phyloP scores from a whole-genome alignment of 768 basidiomycete species.

The Boletus reticuloceps region DNA sequence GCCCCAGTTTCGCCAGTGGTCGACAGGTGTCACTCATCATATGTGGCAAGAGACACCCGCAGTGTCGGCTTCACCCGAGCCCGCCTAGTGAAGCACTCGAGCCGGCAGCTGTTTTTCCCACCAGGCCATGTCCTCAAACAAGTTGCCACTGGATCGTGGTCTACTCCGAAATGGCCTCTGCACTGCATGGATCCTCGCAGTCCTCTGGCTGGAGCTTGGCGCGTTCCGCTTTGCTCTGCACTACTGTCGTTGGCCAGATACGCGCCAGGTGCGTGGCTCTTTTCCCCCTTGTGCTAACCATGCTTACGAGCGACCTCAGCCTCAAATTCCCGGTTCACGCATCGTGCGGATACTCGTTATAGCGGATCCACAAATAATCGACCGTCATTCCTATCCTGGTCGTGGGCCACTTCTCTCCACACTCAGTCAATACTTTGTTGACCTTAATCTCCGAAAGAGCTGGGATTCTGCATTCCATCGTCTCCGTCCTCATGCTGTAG shows the following conservation, averaged over 20 bases:
- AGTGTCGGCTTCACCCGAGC: slow-evolving; percentile 9
- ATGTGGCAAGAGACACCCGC: too few species aligned
- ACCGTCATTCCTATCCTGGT: slow-evolving; percentile 69
- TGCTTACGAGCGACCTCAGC: slow-evolving; percentile 8
- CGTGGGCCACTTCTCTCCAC: slow-evolving; percentile 53
- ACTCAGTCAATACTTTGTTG: slow-evolving; percentile 64
- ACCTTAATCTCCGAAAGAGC: slow-evolving; percentile 81
- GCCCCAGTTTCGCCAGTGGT: too few species aligned
- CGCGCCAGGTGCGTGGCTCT: slow-evolving; percentile 25
- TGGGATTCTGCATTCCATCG: slow-evolving; percentile 64
- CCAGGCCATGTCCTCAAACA: slow-evolving; percentile 4
- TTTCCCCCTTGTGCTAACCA: not conserved
- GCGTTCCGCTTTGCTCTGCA: slow-evolving; percentile 48
- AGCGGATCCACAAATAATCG: slow-evolving; percentile 86
- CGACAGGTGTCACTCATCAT: too few species aligned
- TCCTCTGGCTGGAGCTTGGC: slow-evolving; percentile 70
- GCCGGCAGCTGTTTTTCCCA: too few species aligned
- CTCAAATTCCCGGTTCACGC: slow-evolving; percentile 18
- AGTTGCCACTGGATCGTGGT: not conserved
- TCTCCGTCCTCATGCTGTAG: slow-evolving; percentile 63
- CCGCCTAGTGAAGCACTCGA: not conserved
- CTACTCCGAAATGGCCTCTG: slow-evolving; percentile 40
- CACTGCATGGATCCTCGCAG: slow-evolving; percentile 55
- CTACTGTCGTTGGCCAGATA: slow-evolving; percentile 63
- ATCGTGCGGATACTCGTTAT: slow-evolving; percentile 56